Evolutionary conservation across 176 grass and related monocot genomes (phyloP), one percentile per base, ranked within the genome.

Genomic region (Aegilops bicornis): DNA sequence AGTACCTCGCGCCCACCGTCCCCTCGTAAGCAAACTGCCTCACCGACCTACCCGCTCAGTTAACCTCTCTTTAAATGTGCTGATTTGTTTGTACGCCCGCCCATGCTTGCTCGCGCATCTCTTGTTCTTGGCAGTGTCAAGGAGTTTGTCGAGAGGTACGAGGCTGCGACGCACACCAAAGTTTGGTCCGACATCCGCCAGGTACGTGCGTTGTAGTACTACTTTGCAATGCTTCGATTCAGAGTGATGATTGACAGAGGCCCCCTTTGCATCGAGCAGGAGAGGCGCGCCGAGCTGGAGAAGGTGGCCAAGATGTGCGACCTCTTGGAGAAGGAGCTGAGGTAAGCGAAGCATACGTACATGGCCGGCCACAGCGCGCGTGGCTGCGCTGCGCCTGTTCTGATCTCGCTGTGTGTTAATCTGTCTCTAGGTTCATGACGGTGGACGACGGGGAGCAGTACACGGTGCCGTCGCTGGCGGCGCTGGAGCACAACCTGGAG

Each of bases 1-100:
- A 99, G 23, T 99, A 91, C 87, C 94, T 96, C 82, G 83, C 94
- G 47, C 97, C 97, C 60, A 91, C 97, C 19, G 90, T 93, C 27
- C 94, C 94, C 0, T 83, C 90, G 96, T 98, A 77, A 79, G 77
- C 27, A 19, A 59, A 22, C 17, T 7, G 2, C 17, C 17, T 8
- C 54, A 59, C 54, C 54, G 2, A 22, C 19, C 54, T 22, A 7
- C 19, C 19, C 54, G 7, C 7, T 59, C 17, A 20, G 0, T 58
- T 58, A 58, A 58, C 7, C 6, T 32, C 29, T 67, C 14, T 15
- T 37, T 37, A 37, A 8, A 27, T 31, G 9, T n/a, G 4, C 10
- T 45, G 10, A 45, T 23, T 40, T 11, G 4, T 4, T 35, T 67
- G 29, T 67, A 23, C 36, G 20, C 7, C 36, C 40, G 10, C 69